Percentiles rank a stretch among this genome's conserved stretches.
Evolutionary conservation across 1,139 yeast species (phyloP).

Genomic region (Geotrichum fermentans): DNA sequence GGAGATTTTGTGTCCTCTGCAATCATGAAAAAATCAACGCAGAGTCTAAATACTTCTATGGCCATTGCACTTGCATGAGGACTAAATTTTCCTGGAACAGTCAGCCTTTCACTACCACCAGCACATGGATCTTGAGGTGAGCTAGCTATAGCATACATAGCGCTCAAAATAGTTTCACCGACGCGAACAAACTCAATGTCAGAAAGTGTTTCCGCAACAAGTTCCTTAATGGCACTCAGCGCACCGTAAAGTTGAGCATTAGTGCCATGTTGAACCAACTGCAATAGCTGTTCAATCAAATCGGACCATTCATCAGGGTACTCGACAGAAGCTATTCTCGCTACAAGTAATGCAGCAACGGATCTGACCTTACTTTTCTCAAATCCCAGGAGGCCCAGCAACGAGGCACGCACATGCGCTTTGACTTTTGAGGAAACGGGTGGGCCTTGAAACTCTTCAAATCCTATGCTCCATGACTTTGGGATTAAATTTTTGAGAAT

Average conservation of each 20-base stretch:
- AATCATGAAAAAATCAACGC: slow-evolving; percentile 36
- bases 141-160: slow-evolving; percentile 26
- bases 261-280: slow-evolving; percentile 39
- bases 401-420: slow-evolving; percentile 44
- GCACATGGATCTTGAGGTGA: slow-evolving; percentile 17
- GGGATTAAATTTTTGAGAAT: slow-evolving; percentile 61
- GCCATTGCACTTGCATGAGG: slow-evolving; percentile 27
- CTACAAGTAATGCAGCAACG: slow-evolving; percentile 68
- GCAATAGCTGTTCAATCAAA: slow-evolving; percentile 49
- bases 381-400: slow-evolving; percentile 51
- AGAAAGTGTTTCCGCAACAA: slow-evolving; percentile 78
- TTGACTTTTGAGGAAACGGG: slow-evolving; percentile 55
- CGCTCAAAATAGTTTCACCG: slow-evolving; percentile 38
- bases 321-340: slow-evolving; percentile 83
- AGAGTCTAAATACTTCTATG: slow-evolving; percentile 33
- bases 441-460: slow-evolving; percentile 68
- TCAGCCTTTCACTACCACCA: slow-evolving; percentile 13
- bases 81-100: slow-evolving; percentile 15
- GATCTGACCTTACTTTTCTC: slow-evolving; percentile 58
- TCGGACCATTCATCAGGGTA: slow-evolving; percentile 96
- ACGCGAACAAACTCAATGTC: slow-evolving; percentile 83
- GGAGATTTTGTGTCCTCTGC: slow-evolving; percentile 26
- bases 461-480: slow-evolving; percentile 79
- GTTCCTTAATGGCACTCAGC: slow-evolving; percentile 63
- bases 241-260: slow-evolving; percentile 54